Conservation (phyloP, 2,329 filamentous ascomycete species). For the Ceratocystis smalleyi region DNA sequence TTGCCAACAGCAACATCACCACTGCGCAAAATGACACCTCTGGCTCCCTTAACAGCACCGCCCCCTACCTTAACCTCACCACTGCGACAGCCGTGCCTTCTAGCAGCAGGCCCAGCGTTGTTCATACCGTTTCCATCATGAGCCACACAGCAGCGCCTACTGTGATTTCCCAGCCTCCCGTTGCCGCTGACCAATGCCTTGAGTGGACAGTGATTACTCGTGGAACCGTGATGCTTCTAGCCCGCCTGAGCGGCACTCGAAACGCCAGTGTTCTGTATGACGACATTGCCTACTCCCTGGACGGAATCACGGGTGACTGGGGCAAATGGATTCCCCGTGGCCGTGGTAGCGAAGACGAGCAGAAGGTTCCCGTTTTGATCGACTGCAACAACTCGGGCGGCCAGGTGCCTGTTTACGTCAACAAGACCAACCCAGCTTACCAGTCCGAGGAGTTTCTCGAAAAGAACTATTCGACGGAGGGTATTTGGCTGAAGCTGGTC, state of each 20-base stretch:
- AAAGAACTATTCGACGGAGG: slow-evolving; percentile 8
- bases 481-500: slow-evolving; percentile 14
- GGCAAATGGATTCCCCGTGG: slow-evolving; percentile 12
- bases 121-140: not conserved
- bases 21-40: not conserved
- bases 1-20: not conserved
- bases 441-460: slow-evolving; percentile 9
- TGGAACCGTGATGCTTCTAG: slow-evolving; percentile 14
- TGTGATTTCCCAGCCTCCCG: not conserved
- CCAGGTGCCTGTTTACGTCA: slow-evolving; percentile 14
- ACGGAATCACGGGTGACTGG: slow-evolving; percentile 14
- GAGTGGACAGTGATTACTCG: slow-evolving; percentile 17
- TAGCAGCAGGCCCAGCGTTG: not conserved
- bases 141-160: not conserved
- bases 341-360: not conserved
- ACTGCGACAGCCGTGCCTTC: not conserved
- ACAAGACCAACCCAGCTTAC: slow-evolving; percentile 12
- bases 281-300: slow-evolving; percentile 16
- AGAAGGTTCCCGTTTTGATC: slow-evolving; percentile 6
- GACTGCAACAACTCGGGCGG: slow-evolving; percentile 16
- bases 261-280: slow-evolving; percentile 16
- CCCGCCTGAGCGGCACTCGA: slow-evolving; percentile 7
- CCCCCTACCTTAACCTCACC: slow-evolving; percentile 4
- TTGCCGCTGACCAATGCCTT: slow-evolving; percentile 10
- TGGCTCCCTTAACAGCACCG: not conserved